These are phyloP conservation scores for Aschersonia sp. DNA, from an alignment of 2,329 filamentous ascomycete species.

Conservation along the genomic window DNA sequence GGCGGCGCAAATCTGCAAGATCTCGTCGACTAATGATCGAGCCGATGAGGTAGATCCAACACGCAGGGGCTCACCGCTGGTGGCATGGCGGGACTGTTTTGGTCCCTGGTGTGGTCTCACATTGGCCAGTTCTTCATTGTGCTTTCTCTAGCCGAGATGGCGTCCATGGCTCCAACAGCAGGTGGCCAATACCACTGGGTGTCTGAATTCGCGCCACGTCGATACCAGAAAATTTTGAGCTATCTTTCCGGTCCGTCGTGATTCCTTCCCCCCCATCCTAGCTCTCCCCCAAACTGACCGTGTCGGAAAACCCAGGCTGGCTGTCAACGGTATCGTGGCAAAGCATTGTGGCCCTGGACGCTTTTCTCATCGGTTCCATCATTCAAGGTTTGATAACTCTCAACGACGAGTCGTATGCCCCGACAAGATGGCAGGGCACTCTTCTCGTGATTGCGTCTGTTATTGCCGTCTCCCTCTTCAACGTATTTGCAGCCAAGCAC, in stretches of 20 bases:
- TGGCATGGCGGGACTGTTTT: conserved; percentile 7
- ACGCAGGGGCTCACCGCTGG: conserved; percentile 7
- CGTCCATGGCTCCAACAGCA: conserved; percentile 38
- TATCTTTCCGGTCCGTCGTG: conserved; percentile 18
- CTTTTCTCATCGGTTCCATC: conserved; percentile 27
- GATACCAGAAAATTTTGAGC: conserved; percentile 35
- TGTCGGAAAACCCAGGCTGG: conserved; percentile 20
- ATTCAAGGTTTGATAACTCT: conserved; percentile 28
- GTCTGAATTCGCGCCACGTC: conserved; percentile 33
- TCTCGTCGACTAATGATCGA: neutral
- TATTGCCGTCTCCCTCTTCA: conserved; percentile 4
- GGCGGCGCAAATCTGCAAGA: neutral
- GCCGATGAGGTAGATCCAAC: conserved; percentile 12
- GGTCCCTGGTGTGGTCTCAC: conserved; percentile 7
- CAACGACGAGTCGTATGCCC: conserved; percentile 6
- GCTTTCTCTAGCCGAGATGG: conserved; percentile 33
- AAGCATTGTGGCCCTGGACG: conserved; percentile 21
- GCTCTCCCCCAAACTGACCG: neutral
- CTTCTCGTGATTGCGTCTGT: conserved; percentile 4
- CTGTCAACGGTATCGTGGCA: conserved; percentile 27
- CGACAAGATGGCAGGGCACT: conserved; percentile 3
- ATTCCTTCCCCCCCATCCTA: neutral
- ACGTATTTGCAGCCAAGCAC: conserved; percentile 4
- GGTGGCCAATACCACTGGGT: conserved; percentile 47
- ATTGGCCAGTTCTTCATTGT: conserved; percentile 17